phyloP scores from a whole-genome alignment of 805 yeast species.

The Myxozyma kluyveri region DNA sequence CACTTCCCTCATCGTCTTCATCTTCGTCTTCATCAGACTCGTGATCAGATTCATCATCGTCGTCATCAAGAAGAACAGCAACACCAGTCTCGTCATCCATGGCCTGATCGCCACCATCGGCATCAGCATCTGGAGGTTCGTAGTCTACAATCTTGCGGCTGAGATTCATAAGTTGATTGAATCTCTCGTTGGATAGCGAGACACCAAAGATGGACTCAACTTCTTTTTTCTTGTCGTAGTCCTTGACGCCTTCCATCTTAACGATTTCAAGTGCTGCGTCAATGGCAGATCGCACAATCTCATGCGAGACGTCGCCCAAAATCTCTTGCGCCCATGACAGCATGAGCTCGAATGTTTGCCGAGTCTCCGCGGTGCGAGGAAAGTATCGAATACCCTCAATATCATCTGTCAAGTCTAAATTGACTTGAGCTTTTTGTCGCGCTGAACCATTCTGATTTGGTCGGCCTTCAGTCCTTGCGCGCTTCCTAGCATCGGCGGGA shows the following conservation, averaged over 20 bases:
- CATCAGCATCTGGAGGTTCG: slow-evolving; percentile 31
- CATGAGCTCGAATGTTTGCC: slow-evolving; percentile 54
- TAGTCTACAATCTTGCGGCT: slow-evolving; percentile 54
- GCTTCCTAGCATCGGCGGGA: slow-evolving; percentile 27
- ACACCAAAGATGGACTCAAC: slow-evolving; percentile 51
- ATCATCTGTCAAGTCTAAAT: slow-evolving; percentile 29
- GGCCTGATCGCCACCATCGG: slow-evolving; percentile 20
- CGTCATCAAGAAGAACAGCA: slow-evolving; percentile 46
- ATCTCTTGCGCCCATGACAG: slow-evolving; percentile 55
- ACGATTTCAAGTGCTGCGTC: slow-evolving; percentile 59
- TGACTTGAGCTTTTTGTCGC: slow-evolving; percentile 8
- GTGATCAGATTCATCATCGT: slow-evolving; percentile 34
- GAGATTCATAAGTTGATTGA: slow-evolving; percentile 48
- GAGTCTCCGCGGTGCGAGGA: slow-evolving; percentile 58
- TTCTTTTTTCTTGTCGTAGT: slow-evolving; percentile 47
- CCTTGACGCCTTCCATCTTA: slow-evolving; percentile 47
- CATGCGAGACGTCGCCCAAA: slow-evolving; percentile 75
- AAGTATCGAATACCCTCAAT: slow-evolving; percentile 57
- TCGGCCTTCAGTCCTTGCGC: slow-evolving; percentile 11
- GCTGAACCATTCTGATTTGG: slow-evolving; percentile 7
- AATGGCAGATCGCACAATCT: slow-evolving; percentile 65
- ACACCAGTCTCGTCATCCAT: slow-evolving; percentile 46
- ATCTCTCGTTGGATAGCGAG: slow-evolving; percentile 44
- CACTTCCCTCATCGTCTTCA: slow-evolving; percentile 34
- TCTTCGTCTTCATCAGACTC: slow-evolving; percentile 37